A percentile compares a stretch with the other conserved stretches of the same genome.
These are phyloP conservation scores for Acidomyces sp. DNA, from an alignment of 495 filamentous ascomycete genomes.

Conservation along the genomic window DNA sequence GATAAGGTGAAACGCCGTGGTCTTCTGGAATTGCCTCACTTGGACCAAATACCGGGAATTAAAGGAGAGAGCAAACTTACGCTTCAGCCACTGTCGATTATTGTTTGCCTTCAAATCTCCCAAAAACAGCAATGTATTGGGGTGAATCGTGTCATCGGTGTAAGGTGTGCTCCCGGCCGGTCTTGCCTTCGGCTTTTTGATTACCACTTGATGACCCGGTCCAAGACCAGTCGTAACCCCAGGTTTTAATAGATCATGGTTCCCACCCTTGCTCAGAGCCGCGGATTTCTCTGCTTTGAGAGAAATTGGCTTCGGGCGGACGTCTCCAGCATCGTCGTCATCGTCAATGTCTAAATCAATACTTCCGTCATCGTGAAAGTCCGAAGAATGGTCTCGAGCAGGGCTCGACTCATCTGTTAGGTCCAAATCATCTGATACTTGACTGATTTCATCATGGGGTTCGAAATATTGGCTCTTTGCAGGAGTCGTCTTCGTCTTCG, in stretches of 20 bases:
- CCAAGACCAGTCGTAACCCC: conserved; percentile 44
- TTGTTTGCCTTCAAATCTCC: conserved; percentile 65
- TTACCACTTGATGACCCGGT: conserved; percentile 50
- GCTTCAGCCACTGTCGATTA: conserved; percentile 67
- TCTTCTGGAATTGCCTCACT: too few relatives aligned
- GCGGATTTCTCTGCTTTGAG: conserved; percentile 20
- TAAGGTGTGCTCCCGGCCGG: conserved; percentile 54
- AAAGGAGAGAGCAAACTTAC: too few relatives aligned
- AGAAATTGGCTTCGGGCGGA: conserved; percentile 14
- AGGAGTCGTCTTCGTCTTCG: conserved; percentile 36
- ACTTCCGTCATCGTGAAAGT: conserved; percentile 25
- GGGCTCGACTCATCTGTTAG: conserved; percentile 24
- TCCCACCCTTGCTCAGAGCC: too few relatives aligned
- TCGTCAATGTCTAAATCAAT: conserved; percentile 25
- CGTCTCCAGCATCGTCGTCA: conserved; percentile 16
- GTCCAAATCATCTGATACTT: conserved; percentile 17
- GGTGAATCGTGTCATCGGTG: conserved; percentile 55
- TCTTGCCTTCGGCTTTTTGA: conserved; percentile 56
- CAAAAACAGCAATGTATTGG: conserved; percentile 71
- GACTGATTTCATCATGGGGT: too few relatives aligned
- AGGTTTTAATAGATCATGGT: conserved; percentile 41
- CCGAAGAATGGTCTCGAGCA: conserved; percentile 31
- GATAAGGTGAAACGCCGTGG: too few relatives aligned
- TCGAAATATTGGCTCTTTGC: conserved; percentile 48
- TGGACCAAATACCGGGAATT: too few relatives aligned